Percentiles rank a stretch among this genome's conserved stretches.
These are phyloP conservation scores for Phytophthora podocarpi DNA, from an alignment of 352 stramenopile species.

Conservation along the genomic window DNA sequence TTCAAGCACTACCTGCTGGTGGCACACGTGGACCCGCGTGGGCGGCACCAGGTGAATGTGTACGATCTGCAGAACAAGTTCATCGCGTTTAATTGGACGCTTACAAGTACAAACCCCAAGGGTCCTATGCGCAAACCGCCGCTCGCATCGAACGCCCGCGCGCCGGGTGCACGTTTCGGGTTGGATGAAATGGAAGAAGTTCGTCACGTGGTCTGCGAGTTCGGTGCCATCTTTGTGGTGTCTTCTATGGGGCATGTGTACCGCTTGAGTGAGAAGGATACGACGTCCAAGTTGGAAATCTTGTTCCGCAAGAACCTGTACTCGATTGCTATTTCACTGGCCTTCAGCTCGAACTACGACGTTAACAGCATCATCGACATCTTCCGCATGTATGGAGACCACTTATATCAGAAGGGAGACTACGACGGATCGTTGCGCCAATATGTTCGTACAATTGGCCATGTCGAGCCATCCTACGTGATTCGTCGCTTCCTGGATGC, in stretches of 20 bases:
- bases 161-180: conserved; percentile 73
- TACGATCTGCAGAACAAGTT: conserved; percentile 94
- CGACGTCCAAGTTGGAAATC: conserved; percentile 96
- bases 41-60: conserved; percentile 87
- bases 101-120: conserved; percentile 65
- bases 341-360: conserved; percentile 94
- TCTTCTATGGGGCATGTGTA: conserved; percentile 91
- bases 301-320: conserved; percentile 98
- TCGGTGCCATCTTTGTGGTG: conserved; percentile 88
- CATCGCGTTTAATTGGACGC: conserved; percentile 91
- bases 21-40: conserved; percentile 80
- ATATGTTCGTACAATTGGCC: conserved; percentile 97
- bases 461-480: conserved; percentile 98
- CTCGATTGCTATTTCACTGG: conserved; percentile 97
- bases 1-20: conserved; percentile 91
- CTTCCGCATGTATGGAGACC: conserved; percentile 96
- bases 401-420: conserved; percentile 98
- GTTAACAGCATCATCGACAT: conserved; percentile 97
- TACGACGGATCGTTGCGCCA: conserved; percentile 96
- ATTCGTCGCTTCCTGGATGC: conserved; percentile 98
- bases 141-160: conserved; percentile 37
- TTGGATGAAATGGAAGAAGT: conserved; percentile 89
- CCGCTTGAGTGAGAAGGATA: conserved; percentile 94
- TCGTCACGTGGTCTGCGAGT: conserved; percentile 85
- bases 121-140: conserved; percentile 37